A percentile compares a stretch with the other conserved stretches of the same genome.
These are phyloP conservation scores for Moniliophthora roreri DNA, from an alignment of 1,284 basidiomycete genomes.

Conservation along the genomic window DNA sequence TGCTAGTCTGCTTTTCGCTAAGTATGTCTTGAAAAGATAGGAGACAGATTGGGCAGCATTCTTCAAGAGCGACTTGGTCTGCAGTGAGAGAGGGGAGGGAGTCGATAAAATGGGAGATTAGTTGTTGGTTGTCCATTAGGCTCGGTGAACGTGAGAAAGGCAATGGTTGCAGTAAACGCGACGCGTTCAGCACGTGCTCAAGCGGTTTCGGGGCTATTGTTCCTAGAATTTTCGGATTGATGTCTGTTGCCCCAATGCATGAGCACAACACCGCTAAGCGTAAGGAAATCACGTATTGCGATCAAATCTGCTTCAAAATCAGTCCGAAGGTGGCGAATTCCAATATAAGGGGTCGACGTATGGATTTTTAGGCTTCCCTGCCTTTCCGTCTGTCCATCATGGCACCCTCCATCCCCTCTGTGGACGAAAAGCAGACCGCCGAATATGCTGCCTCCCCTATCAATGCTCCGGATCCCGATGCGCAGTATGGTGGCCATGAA, in stretches of 20 bases:
- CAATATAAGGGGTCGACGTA: no score
- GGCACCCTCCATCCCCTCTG: background rate
- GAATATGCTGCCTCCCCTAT: background rate
- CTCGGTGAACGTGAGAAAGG: background rate
- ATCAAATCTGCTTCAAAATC: no score
- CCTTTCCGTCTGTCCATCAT: background rate
- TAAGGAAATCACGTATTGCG: no score
- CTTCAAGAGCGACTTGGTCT: conserved; percentile 44
- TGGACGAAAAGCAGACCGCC: conserved; percentile 10
- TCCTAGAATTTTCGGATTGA: no score
- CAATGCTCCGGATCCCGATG: conserved; percentile 12
- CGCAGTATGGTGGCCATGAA: conserved; percentile 15
- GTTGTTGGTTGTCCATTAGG: conserved; percentile 19
- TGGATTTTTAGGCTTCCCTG: background rate
- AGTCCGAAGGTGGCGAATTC: no score
- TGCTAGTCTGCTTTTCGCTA: conserved; percentile 12
- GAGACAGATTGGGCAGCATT: conserved; percentile 65
- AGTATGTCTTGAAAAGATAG: conserved; percentile 38
- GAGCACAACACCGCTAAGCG: no score
- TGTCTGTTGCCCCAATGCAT: no score
- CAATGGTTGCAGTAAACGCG: background rate
- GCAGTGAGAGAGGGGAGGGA: conserved; percentile 44
- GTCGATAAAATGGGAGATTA: conserved; percentile 33
- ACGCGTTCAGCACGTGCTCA: no score
- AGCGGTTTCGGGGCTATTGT: no score